Conservation (phyloP, 1,284 basidiomycete genomes). For the Trichosporon asahii region DNA sequence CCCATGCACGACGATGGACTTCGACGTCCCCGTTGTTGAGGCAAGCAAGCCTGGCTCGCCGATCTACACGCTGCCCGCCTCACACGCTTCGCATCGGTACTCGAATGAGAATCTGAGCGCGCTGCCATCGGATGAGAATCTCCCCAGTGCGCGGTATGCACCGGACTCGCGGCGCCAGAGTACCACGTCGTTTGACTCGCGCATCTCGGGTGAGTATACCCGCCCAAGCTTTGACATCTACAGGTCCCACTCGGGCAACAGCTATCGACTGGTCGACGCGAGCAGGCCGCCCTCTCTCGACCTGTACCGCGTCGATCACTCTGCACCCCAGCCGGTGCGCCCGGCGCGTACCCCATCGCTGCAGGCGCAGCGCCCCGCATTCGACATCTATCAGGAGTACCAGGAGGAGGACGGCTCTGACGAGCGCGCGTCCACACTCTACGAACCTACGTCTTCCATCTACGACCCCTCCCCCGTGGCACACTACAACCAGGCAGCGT, state of each 20-base stretch:
- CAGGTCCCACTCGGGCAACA: constrained; percentile 6
- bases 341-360: background rate
- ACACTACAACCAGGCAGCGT: background rate
- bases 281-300: background rate
- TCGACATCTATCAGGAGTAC: constrained; percentile 3
- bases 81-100: background rate
- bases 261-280: background rate
- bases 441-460: background rate
- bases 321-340: background rate
- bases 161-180: background rate
- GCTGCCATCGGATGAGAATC: background rate
- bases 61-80: constrained; percentile 4
- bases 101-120: background rate
- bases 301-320: background rate
- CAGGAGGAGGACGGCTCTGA: constrained; percentile 7
- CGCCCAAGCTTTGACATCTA: constrained; percentile 8
- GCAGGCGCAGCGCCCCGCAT: background rate
- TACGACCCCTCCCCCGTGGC: background rate
- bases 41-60: background rate
- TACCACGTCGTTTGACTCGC: background rate
- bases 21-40: background rate
- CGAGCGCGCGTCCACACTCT: background rate
- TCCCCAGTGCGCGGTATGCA: background rate
- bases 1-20: constrained; percentile 6
- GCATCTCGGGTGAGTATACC: constrained; percentile 1